phyloP scores from a whole-genome alignment of 345 rosid species.

The Salix exigua region DNA sequence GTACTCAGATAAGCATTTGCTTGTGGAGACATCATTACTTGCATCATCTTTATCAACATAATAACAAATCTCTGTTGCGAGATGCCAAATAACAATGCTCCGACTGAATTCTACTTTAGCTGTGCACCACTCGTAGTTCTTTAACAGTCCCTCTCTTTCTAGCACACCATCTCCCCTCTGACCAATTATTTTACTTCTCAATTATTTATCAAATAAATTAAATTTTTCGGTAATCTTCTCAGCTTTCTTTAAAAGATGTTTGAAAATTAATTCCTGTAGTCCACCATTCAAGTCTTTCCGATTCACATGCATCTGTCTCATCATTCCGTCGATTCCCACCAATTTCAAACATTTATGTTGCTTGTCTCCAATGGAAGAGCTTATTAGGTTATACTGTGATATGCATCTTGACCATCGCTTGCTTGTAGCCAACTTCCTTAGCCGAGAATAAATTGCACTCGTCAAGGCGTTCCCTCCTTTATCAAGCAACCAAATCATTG shows the following conservation, averaged over 20 bases:
- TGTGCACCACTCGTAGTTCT: background rate
- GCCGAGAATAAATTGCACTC: no score
- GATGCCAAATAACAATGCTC: constrained; percentile 31
- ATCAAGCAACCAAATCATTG: background rate
- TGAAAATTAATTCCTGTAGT: fast-evolving
- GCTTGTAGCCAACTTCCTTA: no score
- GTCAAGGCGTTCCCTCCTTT: background rate
- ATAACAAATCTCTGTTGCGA: constrained; percentile 25
- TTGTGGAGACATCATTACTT: background rate
- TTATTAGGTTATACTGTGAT: constrained; percentile 16
- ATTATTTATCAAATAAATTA: no score
- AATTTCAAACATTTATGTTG: background rate
- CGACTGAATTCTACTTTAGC: background rate
- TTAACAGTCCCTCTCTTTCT: background rate
- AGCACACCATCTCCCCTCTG: no score
- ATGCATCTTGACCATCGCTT: background rate
- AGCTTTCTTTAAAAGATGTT: no score
- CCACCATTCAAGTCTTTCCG: no score
- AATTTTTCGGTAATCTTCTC: no score
- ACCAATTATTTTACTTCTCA: no score
- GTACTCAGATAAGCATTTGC: constrained; percentile 19
- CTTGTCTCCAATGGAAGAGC: background rate
- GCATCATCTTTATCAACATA: background rate
- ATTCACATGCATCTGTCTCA: no score
- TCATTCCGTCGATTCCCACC: background rate